Evolutionary conservation across 2,329 filamentous ascomycete genomes (phyloP), one percentile per base, ranked within the genome.

Genomic region (Scleromitrula shiraiana): DNA sequence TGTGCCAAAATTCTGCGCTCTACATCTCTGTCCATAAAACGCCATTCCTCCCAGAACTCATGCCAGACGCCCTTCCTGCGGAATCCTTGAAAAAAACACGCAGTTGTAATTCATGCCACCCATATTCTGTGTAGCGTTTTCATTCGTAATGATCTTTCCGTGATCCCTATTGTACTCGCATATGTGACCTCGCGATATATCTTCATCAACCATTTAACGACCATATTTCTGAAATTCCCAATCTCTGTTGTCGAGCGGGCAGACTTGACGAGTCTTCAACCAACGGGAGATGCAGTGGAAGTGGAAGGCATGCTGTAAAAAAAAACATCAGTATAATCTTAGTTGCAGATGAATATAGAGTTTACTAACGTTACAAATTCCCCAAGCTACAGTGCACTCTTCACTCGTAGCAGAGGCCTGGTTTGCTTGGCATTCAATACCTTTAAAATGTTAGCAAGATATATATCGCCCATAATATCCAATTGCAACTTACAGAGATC

Each of bases 211-310:
- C 20, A 39, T 30, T 67, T 68, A 83, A 59, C 80, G 78, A 56
- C 93, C 93, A 66, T 98, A 98, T 69, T 97, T 98, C 70, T 98
- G 93, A 75, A 97, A 98, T 67, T 98, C 93, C 93, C 93, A 98
- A 69, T 98, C 93, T 61, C 91, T 77, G 72, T 98, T 98, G 71
- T 98, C 93, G 37, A 98, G 75, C 14, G 93, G 93, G 65, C 93
- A 98, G 41, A 98, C 93, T 66, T 97, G 93, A 65, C 93, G 83
- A n/a, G 93, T 95, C 77, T 98, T 98, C 51, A 98, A 75, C 93
- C 93, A 98, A 70, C 93, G 81, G 10, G 93, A 97, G 65, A 98
- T 98, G 74, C 93, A 98, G 73, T 98, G 93, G 72, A 98, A 98
- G 70, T 98, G 93, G 76, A 98, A 98, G 24, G 93, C 93, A 65